phyloP scores from a whole-genome alignment of 2,329 filamentous ascomycete species.

The Paracamarosporium sp. region DNA sequence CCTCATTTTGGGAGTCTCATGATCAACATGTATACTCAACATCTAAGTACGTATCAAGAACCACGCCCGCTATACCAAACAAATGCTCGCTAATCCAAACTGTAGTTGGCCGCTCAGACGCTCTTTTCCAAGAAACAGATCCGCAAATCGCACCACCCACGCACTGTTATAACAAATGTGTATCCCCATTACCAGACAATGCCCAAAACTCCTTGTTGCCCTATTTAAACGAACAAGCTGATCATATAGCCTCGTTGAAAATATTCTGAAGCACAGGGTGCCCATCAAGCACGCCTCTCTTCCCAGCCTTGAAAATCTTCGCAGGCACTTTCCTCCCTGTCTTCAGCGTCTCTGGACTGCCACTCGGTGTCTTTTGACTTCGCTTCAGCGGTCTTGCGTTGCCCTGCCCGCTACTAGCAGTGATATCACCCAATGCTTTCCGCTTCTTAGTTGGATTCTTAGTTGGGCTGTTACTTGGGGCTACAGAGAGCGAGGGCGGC shows the following conservation, averaged over 20 bases:
- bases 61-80: background rate
- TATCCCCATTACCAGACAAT: background rate
- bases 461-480: conserved; percentile 9
- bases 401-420: conserved; percentile 6
- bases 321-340: conserved; percentile 59
- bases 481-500: background rate
- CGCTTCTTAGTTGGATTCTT: conserved; percentile 44
- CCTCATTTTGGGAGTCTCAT: background rate
- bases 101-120: background rate
- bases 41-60: background rate
- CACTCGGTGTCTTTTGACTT: conserved; percentile 23
- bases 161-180: conserved; percentile 6
- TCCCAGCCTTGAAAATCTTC: conserved; percentile 65
- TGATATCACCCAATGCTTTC: conserved; percentile 34
- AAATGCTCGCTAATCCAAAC: background rate
- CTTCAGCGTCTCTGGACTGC: conserved; percentile 32
- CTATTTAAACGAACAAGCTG: background rate
- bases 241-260: conserved; percentile 63
- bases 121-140: background rate
- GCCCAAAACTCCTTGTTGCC: background rate
- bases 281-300: conserved; percentile 66
- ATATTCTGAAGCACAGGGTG: conserved; percentile 77
- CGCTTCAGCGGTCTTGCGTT: conserved; percentile 25
- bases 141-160: background rate
- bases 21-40: background rate